Evolutionary conservation across 129 eudicot genomes (phyloP), one percentile per base, ranked within the genome.

Genomic region (Oenanthe sinensis): DNA sequence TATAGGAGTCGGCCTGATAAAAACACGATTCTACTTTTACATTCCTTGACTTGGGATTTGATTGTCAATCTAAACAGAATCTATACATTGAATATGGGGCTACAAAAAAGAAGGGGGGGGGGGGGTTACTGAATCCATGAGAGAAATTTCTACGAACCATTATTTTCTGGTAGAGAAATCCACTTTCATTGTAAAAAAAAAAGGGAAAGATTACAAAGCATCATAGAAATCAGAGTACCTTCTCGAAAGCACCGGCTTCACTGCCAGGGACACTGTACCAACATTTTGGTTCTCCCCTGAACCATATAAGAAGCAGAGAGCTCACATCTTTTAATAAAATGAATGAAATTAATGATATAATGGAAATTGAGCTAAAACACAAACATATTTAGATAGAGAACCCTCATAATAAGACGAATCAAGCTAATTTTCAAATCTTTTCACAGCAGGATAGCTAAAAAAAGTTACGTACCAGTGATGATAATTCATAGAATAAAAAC

Each of bases 261-360:
- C 85, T 82, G 36, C 97, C 99, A 86, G 99, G 99, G 75, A 96
- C 96, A 77, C 99, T 96, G 83, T 96, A 96, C 99, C 99, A 96
- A 77, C 90, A 92, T 84, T 96, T 96, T 71, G 99, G 99, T 82
- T 96, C 97, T 79, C 99, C 99, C 99, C 99, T 96, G 90, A 84
- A 88, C 20, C 68, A 84, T 13, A 79, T 44, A 39, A 44, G 71
- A 22, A 81, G 24, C 33, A 77, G 70, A 70, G 37, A 75, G 72
- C 50, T 49, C 46, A 77, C 1, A 71, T 43, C 58, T 77, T 60
- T 47, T 36, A 4, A 81, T 4, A 79, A 28, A 17, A 42, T 22
- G 71, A 52, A 78, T 37, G 13, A 63, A 72, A 49, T 19, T 11
- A 72, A 68, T 48, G n/a, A 54, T 37, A 8, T 6, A 40, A 2